phyloP scores from a whole-genome alignment of 345 rosid genomes.

The sweet orange (Citrus sinensis) region DVS_A1.0 CM039165.1:38186001-38186500 shows the following conservation, averaged over 20 bases:
- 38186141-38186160: constrained; percentile 33
- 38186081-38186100: constrained; percentile 2
- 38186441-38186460: too few species aligned
- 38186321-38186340: constrained; percentile 14
- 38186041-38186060: constrained; percentile 2
- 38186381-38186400: constrained; percentile 9
- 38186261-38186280: constrained; percentile 36
- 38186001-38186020: too few species aligned
- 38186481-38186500: neutral
- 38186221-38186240: constrained; percentile 31
- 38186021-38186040: neutral
- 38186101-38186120: constrained; percentile 20
- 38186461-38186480: neutral
- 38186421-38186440: too few species aligned
- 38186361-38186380: constrained; percentile 17
- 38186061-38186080: constrained; percentile 15
- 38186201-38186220: constrained; percentile 23
- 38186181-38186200: constrained; percentile 32
- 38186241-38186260: constrained; percentile 25
- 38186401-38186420: neutral
- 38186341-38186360: constrained; percentile 24
- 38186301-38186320: neutral
- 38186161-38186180: constrained; percentile 34
- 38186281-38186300: neutral
- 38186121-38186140: constrained; percentile 26